Evolutionary conservation across 2,329 filamentous ascomycete species (phyloP).

Genomic region (Leptosphaerulina australis): DNA sequence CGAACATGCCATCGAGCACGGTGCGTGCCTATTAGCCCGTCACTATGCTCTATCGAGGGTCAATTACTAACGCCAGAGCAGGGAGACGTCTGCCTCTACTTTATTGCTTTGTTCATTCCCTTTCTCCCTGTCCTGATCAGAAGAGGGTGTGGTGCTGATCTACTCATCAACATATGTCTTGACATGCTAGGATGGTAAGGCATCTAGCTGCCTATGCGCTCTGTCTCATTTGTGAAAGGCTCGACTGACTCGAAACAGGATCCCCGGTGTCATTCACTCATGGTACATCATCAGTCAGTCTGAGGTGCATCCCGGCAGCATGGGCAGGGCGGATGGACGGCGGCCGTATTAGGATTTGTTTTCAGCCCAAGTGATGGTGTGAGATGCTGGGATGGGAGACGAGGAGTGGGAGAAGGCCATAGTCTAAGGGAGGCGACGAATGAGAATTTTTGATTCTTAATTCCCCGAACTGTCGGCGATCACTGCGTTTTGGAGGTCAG

Average conservation of each 20-base stretch:
- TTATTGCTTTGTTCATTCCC: constrained; percentile 45
- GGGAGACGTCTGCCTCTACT: constrained; percentile 39
- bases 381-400: constrained; percentile 3
- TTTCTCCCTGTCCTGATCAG: constrained; percentile 51
- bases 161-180: constrained; percentile 51
- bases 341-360: not conserved
- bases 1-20: not conserved
- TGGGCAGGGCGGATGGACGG: constrained; percentile 15
- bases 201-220: not conserved
- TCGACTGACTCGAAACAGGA: not conserved
- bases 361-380: not conserved
- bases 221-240: not conserved
- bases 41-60: too few species aligned
- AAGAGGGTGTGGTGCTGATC: constrained; percentile 48
- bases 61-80: constrained; percentile 3
- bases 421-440: too few species aligned
- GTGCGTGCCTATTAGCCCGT: not conserved
- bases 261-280: constrained; percentile 38
- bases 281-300: constrained; percentile 36
- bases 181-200: constrained; percentile 43
- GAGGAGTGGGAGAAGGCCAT: constrained; percentile 1
- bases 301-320: constrained; percentile 10
- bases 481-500: too few species aligned
- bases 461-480: too few species aligned
- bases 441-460: too few species aligned